Evolutionary conservation across 345 rosid species (phyloP), one percentile per base, ranked within the genome.

Genomic region (Reutealis trisperma): DNA sequence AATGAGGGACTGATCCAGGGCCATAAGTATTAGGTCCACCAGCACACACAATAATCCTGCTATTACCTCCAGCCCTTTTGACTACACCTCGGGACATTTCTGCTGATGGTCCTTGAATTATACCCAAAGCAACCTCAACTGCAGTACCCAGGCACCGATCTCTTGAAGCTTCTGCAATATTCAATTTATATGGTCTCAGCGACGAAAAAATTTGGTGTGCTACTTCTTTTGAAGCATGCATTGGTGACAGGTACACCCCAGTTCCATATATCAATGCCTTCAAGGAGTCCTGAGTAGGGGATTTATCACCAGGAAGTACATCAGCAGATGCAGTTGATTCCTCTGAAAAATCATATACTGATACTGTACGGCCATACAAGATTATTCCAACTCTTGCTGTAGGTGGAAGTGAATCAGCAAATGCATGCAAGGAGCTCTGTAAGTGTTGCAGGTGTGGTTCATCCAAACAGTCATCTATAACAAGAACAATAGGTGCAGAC

Each of bases 371-470:
- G 15, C 98, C 94, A 85, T 92, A 96, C 52, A 88, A 72, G 79
- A 96, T 77, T 61, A 96, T 91, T 79, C 98, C 99, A 81, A 94
- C 85, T 84, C 95, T 94, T 19, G 97, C 87, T 19, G 87, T 85
- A 59, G 91, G 89, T 54, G 94, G 89, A 76, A 94, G 88, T 37
- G 95, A 91, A 86, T 96, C 98, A 0, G 88, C 88, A 81, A 96
- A 94, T 25, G 99, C 99, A 76, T 96, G 99, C 85, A 96, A 86
- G 54, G 99, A 96, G 82, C 99, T 90, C 77, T 96, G 99, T 73
- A 96, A 84, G 80, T 96, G 97, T 85, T 90, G 97, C 83, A 96
- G 88, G 84, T 96, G 97, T 4, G 91, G 90, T 87, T 96, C 99
- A 84, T 96, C 99, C 78, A 96, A 86, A 86, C 97, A 94, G 79